Percentiles rank a stretch among this genome's conserved stretches.
phyloP scores from a whole-genome alignment of 257 asterid species.

The Nicotiana undulata region DNA sequence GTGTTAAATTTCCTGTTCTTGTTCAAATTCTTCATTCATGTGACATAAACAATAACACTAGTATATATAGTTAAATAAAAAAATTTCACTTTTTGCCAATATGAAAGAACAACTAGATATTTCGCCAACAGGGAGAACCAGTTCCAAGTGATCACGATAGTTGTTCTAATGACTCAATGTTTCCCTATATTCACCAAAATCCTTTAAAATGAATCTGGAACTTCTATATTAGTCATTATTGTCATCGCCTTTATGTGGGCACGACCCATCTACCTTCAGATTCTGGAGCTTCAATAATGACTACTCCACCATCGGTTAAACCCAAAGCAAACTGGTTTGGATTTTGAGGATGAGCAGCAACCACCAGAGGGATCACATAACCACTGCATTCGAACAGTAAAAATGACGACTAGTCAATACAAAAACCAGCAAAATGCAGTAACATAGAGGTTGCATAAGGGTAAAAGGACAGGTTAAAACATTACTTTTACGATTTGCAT shows the following conservation, averaged over 20 bases:
- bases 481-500: too few species aligned
- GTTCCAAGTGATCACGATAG: neutral
- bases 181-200: neutral
- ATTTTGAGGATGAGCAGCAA: slow-evolving; percentile 65
- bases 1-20: too few species aligned
- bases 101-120: neutral
- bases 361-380: slow-evolving; percentile 37
- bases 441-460: neutral
- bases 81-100: neutral
- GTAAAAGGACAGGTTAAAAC: too few species aligned
- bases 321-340: slow-evolving; percentile 67
- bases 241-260: neutral
- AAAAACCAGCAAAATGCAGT: neutral
- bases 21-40: too few species aligned
- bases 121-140: neutral
- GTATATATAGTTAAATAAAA: neutral
- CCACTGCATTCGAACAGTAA: slow-evolving; percentile 21
- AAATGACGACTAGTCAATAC: neutral
- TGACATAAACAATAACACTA: neutral
- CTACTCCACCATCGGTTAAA: slow-evolving; percentile 49
- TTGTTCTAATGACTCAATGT: neutral
- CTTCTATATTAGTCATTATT: neutral
- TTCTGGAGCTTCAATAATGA: slow-evolving; percentile 43
- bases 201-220: neutral
- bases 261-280: slow-evolving; percentile 37